phyloP scores from a whole-genome alignment of 306 rosid species.

The Elaeagnus macrophylla region DNA sequence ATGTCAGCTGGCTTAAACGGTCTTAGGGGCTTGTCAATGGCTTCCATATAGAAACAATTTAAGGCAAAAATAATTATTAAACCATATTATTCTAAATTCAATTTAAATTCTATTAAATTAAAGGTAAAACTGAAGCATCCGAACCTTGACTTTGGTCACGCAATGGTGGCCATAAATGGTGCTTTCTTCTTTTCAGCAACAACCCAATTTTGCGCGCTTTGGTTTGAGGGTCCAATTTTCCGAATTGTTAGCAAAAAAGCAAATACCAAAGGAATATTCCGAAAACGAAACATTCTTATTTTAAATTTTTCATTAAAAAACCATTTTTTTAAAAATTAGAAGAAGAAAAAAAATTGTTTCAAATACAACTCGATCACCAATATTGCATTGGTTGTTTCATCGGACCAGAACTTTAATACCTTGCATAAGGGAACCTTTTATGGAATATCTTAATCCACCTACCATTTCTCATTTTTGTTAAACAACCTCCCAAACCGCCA shows the following conservation, averaged over 20 bases:
- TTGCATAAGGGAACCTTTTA: conserved; percentile 57
- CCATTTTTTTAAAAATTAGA: neutral
- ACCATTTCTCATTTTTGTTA: conserved; percentile 95
- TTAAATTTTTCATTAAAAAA: neutral
- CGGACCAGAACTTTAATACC: conserved; percentile 88
- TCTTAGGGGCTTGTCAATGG: too few species aligned
- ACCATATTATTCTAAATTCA: too few species aligned
- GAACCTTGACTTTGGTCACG: neutral
- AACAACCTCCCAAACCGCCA: conserved; percentile 82
- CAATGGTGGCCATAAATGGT: conserved; percentile 56
- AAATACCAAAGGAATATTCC: too few species aligned
- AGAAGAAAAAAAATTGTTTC: too few species aligned
- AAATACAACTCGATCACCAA: conserved; percentile 59
- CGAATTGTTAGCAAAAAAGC: too few species aligned
- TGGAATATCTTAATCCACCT: conserved; percentile 65
- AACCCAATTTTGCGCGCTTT: conserved; percentile 65
- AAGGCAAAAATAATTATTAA: too few species aligned
- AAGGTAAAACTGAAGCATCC: neutral
- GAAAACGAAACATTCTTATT: neutral
- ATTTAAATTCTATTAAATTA: too few species aligned
- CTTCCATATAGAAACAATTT: too few species aligned
- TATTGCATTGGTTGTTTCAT: conserved; percentile 59
- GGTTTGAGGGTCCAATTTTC: conserved; percentile 69
- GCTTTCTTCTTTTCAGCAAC: conserved; percentile 86
- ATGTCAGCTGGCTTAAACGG: too few species aligned